phyloP scores from a whole-genome alignment of 2,329 filamentous ascomycete genomes.

The Fusarium sp. region DNA sequence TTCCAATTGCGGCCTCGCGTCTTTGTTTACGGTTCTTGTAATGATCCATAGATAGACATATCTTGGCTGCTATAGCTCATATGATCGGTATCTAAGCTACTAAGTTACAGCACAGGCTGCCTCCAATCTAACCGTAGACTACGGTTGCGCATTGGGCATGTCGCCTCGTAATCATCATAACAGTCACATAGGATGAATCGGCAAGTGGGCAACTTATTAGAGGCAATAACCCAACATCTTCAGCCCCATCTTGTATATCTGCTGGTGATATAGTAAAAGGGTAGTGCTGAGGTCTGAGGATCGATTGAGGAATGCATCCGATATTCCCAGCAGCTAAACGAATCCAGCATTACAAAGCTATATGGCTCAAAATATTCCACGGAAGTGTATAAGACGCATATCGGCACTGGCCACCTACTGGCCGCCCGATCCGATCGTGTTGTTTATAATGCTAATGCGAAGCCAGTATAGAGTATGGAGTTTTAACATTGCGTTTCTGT shows the following conservation, averaged over 20 bases:
- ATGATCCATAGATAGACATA: background rate
- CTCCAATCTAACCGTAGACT: background rate
- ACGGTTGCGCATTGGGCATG: background rate
- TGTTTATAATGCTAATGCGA: slow-evolving; percentile 4
- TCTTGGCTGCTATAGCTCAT: background rate
- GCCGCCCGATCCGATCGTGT: slow-evolving; percentile 12
- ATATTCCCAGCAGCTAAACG: background rate
- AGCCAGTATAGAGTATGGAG: background rate
- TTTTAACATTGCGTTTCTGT: background rate
- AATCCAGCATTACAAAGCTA: background rate
- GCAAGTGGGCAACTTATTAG: slow-evolving; percentile 7
- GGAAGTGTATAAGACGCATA: slow-evolving; percentile 1
- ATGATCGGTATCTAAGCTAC: background rate
- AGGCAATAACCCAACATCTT: background rate
- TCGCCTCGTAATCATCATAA: slow-evolving; percentile 5
- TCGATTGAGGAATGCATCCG: background rate
- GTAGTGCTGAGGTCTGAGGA: slow-evolving; percentile 2
- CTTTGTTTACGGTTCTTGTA: background rate
- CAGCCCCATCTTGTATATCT: slow-evolving; percentile 9
- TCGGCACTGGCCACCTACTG: background rate
- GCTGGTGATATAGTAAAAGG: slow-evolving; percentile 8
- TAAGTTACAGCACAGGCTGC: background rate
- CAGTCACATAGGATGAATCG: background rate
- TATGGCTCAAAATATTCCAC: background rate
- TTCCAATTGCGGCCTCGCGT: slow-evolving; percentile 16